Base-by-base conservation (phyloP, 805 yeast genomes). In the Tetrapisispora phaffii region DNA sequence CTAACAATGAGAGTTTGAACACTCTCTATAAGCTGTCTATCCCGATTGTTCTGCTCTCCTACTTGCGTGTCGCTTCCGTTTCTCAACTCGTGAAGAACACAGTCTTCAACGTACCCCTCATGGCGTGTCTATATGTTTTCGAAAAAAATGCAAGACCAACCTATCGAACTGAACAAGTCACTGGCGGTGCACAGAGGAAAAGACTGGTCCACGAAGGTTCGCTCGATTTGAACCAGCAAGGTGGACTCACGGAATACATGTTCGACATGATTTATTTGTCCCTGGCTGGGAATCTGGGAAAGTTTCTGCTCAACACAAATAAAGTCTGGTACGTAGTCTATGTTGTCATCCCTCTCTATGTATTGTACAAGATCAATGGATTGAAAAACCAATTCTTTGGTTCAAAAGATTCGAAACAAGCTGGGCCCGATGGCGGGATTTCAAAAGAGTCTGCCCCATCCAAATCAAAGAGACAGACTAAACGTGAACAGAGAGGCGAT, bases 181-280 rank as follows among this genome's bases (percentile, higher is more conserved):
- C 5, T 24, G 44, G 42, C 16, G 41, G 39, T 23, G 35, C 22
- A 16, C 42, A 6, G 43, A 49, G 36, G 62, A 65, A 5, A 70
- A 67, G 50, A 59, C 75, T 46, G 51, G 16, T 68, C 8, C 67
- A 60, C 20, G 62, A 70, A 32, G 81, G 81, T 1, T 38, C 41
- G 24, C 70, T 69, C 38, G 80, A 78, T 50, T 60, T 77, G 40
- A 55, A 59, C 29, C 74, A 71, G 22, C 32, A 47, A 10, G 67
- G 66, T 12, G 80, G 80, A 0, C 57, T 76, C 12, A 70, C 69
- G 32, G 81, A 76, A 56, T 76, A 75, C 56, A 59, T 77, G 59
- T 75, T 76, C 50, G 84, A 78, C 54, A 51, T 74, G 32, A 62
- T 77, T 36, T 78, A 78, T 56, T 49, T 76, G 41, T 75, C 81